Evolutionary conservation across 139 green algal species (phyloP).

Genomic region (Auxenochlorella pyrenoidosa): DNA sequence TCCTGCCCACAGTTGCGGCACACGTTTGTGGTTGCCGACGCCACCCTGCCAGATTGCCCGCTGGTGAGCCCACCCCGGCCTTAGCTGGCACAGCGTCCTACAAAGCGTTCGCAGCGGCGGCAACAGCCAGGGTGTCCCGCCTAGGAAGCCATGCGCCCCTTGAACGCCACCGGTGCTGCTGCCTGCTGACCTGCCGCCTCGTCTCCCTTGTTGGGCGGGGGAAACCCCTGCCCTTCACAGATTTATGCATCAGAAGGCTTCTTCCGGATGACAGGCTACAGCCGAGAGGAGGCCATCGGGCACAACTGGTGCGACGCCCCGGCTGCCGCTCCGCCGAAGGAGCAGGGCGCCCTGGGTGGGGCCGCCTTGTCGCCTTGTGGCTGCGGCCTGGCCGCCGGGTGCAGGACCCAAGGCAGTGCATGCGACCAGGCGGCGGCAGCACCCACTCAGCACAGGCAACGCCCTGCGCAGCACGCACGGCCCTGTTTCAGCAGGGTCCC

Average conservation of each 20-base stretch:
- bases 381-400: background rate
- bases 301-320: conserved; percentile 89
- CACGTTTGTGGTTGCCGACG: conserved; percentile 90
- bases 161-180: background rate
- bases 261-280: conserved; percentile 97
- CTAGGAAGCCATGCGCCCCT: no score
- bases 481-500: no score
- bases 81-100: no score
- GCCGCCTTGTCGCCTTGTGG: no score
- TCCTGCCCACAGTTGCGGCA: background rate
- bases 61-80: conserved; percentile 49
- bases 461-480: no score
- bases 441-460: no score
- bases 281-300: conserved; percentile 91
- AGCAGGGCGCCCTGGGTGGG: no score
- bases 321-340: background rate
- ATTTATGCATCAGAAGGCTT: conserved; percentile 96
- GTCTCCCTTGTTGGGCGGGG: no score
- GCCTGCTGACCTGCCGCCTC: background rate
- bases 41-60: conserved; percentile 93
- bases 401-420: background rate
- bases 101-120: background rate
- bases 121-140: no score
- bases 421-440: background rate
- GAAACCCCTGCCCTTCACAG: background rate